Conservation (phyloP, 495 filamentous ascomycete genomes). For the Aspergillus diversus region DNA sequence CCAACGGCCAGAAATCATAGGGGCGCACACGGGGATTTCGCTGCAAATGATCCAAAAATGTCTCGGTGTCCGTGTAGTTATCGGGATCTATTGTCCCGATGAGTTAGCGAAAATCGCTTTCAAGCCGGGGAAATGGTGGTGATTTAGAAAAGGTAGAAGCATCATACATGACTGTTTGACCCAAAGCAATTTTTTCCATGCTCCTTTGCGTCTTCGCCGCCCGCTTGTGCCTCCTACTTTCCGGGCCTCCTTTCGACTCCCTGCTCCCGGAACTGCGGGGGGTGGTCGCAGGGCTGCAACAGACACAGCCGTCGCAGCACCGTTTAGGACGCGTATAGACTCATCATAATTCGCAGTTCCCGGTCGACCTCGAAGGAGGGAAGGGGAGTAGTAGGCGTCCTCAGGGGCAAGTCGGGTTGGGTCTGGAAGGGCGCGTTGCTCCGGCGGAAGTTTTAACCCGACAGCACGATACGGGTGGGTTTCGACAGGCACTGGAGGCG, state of each 20-base stretch:
- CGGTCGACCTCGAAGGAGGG: constrained; percentile 58
- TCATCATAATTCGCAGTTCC: constrained; percentile 46
- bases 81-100: constrained; percentile 72
- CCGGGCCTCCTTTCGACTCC: constrained; percentile 41
- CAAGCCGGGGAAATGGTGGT: not conserved
- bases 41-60: constrained; percentile 94
- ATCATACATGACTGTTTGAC: constrained; percentile 89
- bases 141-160: not conserved
- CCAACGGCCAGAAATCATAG: constrained; percentile 97
- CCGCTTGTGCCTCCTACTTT: constrained; percentile 57
- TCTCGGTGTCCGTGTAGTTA: constrained; percentile 96
- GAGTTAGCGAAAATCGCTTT: constrained; percentile 3
- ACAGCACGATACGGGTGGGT: constrained; percentile 47
- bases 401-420: constrained; percentile 75
- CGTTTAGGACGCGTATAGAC: constrained; percentile 37
- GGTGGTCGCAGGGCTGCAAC: constrained; percentile 44
- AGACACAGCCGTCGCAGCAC: constrained; percentile 34
- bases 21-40: constrained; percentile 92
- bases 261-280: constrained; percentile 35
- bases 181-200: constrained; percentile 96
- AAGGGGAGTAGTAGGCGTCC: constrained; percentile 73
- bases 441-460: constrained; percentile 43
- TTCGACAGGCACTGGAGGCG: constrained; percentile 50
- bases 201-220: constrained; percentile 65
- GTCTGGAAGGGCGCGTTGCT: constrained; percentile 53